Percentiles rank a stretch among this genome's conserved stretches.
Conservation (phyloP, 208 protist genomes). For the Porcisia hertigi region DNA sequence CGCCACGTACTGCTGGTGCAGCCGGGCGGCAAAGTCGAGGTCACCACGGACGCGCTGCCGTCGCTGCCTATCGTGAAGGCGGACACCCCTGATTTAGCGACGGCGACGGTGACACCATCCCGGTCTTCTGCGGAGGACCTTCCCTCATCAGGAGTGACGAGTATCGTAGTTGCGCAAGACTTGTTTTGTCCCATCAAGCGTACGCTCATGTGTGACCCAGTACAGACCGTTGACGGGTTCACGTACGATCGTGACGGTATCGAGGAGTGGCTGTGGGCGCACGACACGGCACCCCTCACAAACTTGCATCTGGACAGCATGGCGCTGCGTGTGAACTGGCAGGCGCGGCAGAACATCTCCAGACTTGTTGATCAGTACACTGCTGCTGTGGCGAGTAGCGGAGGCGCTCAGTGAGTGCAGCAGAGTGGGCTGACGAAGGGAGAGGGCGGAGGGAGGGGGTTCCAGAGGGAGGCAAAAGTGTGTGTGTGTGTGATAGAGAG, state of each 20-base stretch:
- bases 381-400: not conserved
- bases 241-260: conserved; percentile 89
- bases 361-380: conserved; percentile 32
- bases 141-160: not conserved
- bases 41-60: conserved; percentile 17
- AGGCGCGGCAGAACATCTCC: conserved; percentile 27
- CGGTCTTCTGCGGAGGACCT: not conserved
- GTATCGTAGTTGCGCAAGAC: conserved; percentile 22
- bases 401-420: not conserved
- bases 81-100: not conserved
- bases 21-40: conserved; percentile 16
- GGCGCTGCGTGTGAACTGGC: conserved; percentile 36
- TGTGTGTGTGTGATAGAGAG: not conserved
- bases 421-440: not conserved
- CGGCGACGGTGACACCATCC: not conserved
- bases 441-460: not conserved
- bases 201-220: conserved; percentile 80
- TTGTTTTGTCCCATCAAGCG: conserved; percentile 85
- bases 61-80: conserved; percentile 9
- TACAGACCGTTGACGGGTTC: conserved; percentile 79
- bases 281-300: conserved; percentile 63
- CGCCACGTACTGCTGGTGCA: conserved; percentile 21
- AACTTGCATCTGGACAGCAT: conserved; percentile 43
- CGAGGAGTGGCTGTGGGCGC: conserved; percentile 56
- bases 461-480: not conserved